Evolutionary conservation across 75 land plant species (phyloP), one percentile per base, ranked within the genome.

Genomic region (Picea sitchensis): DNA sequence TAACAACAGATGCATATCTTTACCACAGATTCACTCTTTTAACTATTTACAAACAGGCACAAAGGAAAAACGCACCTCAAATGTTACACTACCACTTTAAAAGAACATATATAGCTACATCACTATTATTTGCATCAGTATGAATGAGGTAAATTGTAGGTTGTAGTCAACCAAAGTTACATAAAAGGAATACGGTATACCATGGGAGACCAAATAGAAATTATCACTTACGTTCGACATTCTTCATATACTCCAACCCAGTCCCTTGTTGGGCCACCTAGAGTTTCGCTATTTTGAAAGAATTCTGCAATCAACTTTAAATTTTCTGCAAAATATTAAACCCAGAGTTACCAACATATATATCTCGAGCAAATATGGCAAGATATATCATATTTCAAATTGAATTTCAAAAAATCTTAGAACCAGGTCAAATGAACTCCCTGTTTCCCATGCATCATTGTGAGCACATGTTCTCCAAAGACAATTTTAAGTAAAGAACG

Each of bases 241-340:
- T 97, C 99, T 57, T 97, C 95, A 83, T 97, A 97, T 61, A 97
- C 89, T 26, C 98, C 99, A 76, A 95, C 64, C 99, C 99, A 97
- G 65, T 97, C 98, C 80, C 91, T 87, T 60, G 95, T 78, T 36
- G 98, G 88, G 71, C 99, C 98, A 65, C 99, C 95, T 77, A 94
- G 81, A 47, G 88, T 82, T 80, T 93, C 98, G 88, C 90, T 95
- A 69, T 84, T 91, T 75, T 97, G 98, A 77, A 97, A 97, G 83
- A 93, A 97, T 76, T 97, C 98, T 23, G 99, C 99, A 86, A 97
- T 88, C 21, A 91, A 68, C 81, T 97, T 97, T 58, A 97, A 65
- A 82, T 97, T 97, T 76, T 81, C 99, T 97, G 95, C 36, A 85
- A 30, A 47, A 62, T 41, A 61, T 78, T 36, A 78, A 78, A 65